Evolutionary conservation across 1,284 basidiomycete genomes (phyloP), one percentile per base, ranked within the genome.

Genomic region (Trichosporon asahii): DNA sequence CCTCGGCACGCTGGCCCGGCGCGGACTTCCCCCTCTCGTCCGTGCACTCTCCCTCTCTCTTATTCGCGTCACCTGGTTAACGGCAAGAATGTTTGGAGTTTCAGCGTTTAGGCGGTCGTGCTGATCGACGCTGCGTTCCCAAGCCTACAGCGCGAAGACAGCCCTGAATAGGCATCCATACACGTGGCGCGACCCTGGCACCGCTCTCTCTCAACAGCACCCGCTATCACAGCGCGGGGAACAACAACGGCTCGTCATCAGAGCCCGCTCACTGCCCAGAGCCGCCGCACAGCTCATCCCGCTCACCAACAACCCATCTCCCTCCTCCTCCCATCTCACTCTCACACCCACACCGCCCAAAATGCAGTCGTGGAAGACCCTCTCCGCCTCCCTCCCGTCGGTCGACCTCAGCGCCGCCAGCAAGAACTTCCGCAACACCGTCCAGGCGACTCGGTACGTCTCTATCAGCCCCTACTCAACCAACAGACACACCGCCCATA

Each of bases 341-440:
- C 33, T 1, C 63, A 33, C 27, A 21, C 29, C 31, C 64, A 64
- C 60, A 64, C 65, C 23, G 49, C 37, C 31, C 69, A 76, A 64
- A 25, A 81, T 81, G 80, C 80, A 82, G 73, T 77, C 79, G 65
- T 82, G 80, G 78, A 81, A 80, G 73, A 79, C 79, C 73, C 79
- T 84, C 65, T 74, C 77, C 35, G 77, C 79, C n/a, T 71, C 72
- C 68, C 75, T 82, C 35, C 78, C 82, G 27, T 72, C 79, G 49
- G 83, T 84, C 25, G 83, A 84, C 75, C 76, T 84, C 67, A 76
- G 80, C 27, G 77, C 77, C 11, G 73, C 95, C 73, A 87, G 89
- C 74, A 94, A 94, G 86, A 90, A 90, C 75, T 90, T 97, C 84
- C 90, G 88, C 79, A 93, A 91, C 66, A 90, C 91, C 74, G 89